phyloP scores from a whole-genome alignment of 176 grass and related monocot species.

The Triticum monococcum region DNA sequence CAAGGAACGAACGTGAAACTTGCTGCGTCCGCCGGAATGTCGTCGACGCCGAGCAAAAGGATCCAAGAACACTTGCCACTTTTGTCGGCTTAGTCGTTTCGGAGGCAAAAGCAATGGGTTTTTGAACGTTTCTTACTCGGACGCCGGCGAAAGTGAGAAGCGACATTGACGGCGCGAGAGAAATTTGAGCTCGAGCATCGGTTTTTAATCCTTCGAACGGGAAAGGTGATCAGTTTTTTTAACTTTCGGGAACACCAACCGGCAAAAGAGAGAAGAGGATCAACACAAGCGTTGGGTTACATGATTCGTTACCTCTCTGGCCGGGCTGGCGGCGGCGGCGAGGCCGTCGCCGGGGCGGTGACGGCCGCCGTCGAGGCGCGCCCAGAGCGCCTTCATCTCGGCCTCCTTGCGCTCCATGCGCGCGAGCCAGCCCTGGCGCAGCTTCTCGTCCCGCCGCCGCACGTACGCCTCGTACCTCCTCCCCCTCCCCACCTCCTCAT shows the following conservation, averaged over 20 bases:
- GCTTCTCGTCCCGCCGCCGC: constrained; percentile 57
- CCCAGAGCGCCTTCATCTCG: constrained; percentile 62
- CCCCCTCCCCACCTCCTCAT: constrained; percentile 26
- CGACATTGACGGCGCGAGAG: background rate
- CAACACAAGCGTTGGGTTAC: background rate
- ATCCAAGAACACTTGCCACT: background rate
- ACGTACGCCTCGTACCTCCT: constrained; percentile 54
- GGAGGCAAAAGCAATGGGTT: background rate
- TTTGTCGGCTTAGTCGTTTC: background rate
- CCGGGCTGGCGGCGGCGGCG: background rate
- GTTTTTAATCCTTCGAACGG: background rate
- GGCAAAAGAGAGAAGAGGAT: background rate
- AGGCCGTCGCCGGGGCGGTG: background rate
- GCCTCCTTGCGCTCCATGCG: constrained; percentile 60
- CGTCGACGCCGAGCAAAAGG: background rate
- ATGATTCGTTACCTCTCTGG: constrained; percentile 19
- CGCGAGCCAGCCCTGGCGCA: constrained; percentile 48
- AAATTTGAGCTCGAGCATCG: background rate
- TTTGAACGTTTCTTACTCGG: background rate
- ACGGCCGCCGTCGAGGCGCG: constrained; percentile 34
- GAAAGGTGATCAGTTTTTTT: background rate
- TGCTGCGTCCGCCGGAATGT: constrained; percentile 5
- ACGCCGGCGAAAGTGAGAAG: background rate
- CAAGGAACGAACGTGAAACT: constrained; percentile 7
- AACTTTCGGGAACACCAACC: background rate